These are phyloP conservation scores for Sanghuangporus weigelae DNA, from an alignment of 1,284 basidiomycete genomes.

Conservation along the genomic window DNA sequence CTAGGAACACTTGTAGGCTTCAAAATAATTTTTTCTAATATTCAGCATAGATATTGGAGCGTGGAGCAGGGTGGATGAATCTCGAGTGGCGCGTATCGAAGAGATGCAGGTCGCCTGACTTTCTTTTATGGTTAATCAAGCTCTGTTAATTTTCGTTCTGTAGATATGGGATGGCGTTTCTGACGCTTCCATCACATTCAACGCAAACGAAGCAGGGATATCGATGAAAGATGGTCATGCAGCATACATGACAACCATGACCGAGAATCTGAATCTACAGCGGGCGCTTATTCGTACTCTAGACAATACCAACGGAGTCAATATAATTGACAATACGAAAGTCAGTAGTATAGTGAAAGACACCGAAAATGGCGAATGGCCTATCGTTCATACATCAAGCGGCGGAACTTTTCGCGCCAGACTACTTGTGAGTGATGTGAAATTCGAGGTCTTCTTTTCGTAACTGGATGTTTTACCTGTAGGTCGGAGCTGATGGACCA, in stretches of 20 bases:
- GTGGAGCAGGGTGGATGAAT: slow-evolving; percentile 75
- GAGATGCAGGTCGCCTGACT: slow-evolving; percentile 64
- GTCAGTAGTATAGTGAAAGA: slow-evolving; percentile 53
- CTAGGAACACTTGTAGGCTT: slow-evolving; percentile 1
- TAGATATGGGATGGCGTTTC: slow-evolving; percentile 90
- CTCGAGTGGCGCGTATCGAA: slow-evolving; percentile 67
- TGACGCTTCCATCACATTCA: slow-evolving; percentile 73
- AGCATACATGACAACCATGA: slow-evolving; percentile 70
- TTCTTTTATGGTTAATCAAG: background rate
- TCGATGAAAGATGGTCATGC: slow-evolving; percentile 21
- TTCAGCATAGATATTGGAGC: slow-evolving; percentile 66
- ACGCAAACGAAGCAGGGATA: slow-evolving; percentile 43
- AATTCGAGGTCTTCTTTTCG: background rate
- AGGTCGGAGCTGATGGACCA: slow-evolving; percentile 95
- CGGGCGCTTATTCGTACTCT: slow-evolving; percentile 67
- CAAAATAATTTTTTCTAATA: background rate
- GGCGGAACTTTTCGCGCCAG: slow-evolving; percentile 59
- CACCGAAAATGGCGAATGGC: slow-evolving; percentile 55
- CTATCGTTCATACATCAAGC: slow-evolving; percentile 65
- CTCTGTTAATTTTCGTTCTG: background rate
- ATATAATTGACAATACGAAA: slow-evolving; percentile 61
- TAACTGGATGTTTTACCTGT: slow-evolving; percentile 17
- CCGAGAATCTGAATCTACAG: slow-evolving; percentile 90
- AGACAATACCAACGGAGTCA: slow-evolving; percentile 36
- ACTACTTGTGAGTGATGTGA: slow-evolving; percentile 52